Base-by-base conservation (phyloP, 1,284 basidiomycete genomes). In the Inonotus hispidus region DNA sequence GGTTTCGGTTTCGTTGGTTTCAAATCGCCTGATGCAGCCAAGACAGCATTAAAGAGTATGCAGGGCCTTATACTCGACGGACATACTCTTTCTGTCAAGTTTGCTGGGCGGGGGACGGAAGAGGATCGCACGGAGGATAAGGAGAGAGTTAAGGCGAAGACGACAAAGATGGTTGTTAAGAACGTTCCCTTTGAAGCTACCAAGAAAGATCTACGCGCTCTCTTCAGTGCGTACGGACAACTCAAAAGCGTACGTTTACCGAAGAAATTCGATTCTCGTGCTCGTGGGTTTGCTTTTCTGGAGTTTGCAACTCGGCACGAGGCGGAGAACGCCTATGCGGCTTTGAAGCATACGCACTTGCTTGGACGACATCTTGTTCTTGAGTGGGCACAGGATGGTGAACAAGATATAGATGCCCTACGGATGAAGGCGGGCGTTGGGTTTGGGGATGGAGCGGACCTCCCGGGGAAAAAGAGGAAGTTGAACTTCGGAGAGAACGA, bases 1-100 rank as follows among this genome's bases (percentile, higher is more conserved):
- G 95, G 95, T 0, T 98, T 95, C 71, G 96, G 95, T 0, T 99
- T 99, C 70, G 84, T 97, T 37, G 96, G 95, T 2, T 98, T 98
- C 78, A 85, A 84, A 71, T 87, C 86, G 32, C 74, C 74, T 0
- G 88, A 90, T 25, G 83, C 80, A 3, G 95, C 96, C 39, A 79
- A 82, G 70, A 82, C 81, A 62, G 96, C 90, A n/a, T 68, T 92
- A 66, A 84, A 84, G 69, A 86, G 86, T 57, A 84, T 95, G 75
- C 83, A 94, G 65, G 91, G 90, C 0, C 87, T 90, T 66, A 83
- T 89, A 53, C 78, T 98, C 10, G 96, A 98, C 71, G 95, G 95
- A 0, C 94, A 98, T 71, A 81, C 84, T 23, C 73, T 98, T 45
- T 82, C 85, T 62, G 88, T 95, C 63, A 90, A 87, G 70, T 96